Evolutionary conservation across 148 eudicot genomes (phyloP), one percentile per base, ranked within the genome.

Genomic region (Rhododendron vialii): DNA sequence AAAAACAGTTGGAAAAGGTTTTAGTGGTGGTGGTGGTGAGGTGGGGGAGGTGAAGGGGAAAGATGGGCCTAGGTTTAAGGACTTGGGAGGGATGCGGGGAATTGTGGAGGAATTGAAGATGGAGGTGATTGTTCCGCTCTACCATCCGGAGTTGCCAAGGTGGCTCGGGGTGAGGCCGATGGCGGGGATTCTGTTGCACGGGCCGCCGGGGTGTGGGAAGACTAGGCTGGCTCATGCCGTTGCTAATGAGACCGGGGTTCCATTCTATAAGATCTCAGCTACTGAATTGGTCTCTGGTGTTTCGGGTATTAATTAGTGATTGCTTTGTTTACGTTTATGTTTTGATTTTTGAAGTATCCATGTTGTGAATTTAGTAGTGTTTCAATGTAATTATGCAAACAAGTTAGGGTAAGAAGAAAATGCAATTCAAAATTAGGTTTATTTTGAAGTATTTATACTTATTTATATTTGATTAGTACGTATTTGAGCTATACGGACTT

Each of bases 201-300:
- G 98, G 12, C 99, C 99, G 22, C 99, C 99, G 14, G 99, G 99
- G 35, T 96, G 98, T 84, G 98, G 99, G 17, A 96, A 96, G 90
- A 95, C 98, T 6, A 94, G 86, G 88, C 90, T 96, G 71, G 99
- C 99, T 50, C 94, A 94, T 63, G 98, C 99, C 67, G 92, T 96
- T 92, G 99, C 99, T 2, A 96, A 93, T 77, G 98, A 96, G 90
- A 86, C 93, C 3, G 92, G 96, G 17, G 90, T 94, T 53, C 95
- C 96, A 4, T 94, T 96, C 77, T 92, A 94, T 81, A 93, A 93
- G 88, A 92, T 94, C 86, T 92, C 95, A 14, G 96, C 99, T 36
- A 93, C 96, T 79, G 96, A 94, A 81, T 89, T 96, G 83, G 94
- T 95, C 43, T 96, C 99, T 86, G 96, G 99, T 78, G 91, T 94